A percentile compares a stretch with the other conserved stretches of the same genome.
Evolutionary conservation across 2,329 filamentous ascomycete genomes (phyloP).

Genomic region (Aspergillus viridinutans): DNA sequence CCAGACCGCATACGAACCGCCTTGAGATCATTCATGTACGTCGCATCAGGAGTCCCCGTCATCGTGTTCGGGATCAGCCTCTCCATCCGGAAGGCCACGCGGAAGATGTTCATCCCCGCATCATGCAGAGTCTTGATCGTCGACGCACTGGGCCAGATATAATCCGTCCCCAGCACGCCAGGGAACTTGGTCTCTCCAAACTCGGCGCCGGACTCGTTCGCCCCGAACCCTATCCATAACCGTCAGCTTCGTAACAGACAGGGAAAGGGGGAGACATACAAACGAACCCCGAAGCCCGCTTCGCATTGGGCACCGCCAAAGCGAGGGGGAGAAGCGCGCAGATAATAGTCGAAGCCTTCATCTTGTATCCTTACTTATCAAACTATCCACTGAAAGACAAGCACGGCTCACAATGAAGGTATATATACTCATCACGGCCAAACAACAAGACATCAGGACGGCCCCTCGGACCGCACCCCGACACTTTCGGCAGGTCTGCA

Average conservation of each 20-base stretch:
- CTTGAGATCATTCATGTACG: conserved; percentile 42
- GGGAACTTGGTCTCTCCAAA: conserved; percentile 59
- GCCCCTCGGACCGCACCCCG: conserved; percentile 1
- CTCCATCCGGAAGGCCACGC: conserved; percentile 55
- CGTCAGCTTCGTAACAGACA: background rate
- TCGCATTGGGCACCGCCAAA: conserved; percentile 6
- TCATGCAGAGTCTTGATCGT: conserved; percentile 49
- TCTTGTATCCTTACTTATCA: too few relatives aligned
- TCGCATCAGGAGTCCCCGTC: conserved; percentile 39
- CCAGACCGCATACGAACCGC: conserved; percentile 7
- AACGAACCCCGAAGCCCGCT: conserved; percentile 9
- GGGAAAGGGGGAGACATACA: background rate
- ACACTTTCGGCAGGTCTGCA: background rate
- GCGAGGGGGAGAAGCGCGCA: conserved; percentile 3
- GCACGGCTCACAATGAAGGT: background rate
- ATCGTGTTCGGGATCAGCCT: conserved; percentile 46
- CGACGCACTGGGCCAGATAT: conserved; percentile 56
- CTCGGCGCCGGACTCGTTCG: conserved; percentile 60
- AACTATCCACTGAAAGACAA: too few relatives aligned
- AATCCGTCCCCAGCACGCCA: conserved; percentile 55
- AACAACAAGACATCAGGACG: background rate
- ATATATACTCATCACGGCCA: background rate
- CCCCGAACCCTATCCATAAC: conserved; percentile 36
- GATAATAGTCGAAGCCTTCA: conserved; percentile 1
- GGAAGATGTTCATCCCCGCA: conserved; percentile 57